A percentile compares a stretch with the other conserved stretches of the same genome.
Evolutionary conservation across 2,329 filamentous ascomycete genomes (phyloP).

Genomic region (Trichophyton schoenleinii): DNA sequence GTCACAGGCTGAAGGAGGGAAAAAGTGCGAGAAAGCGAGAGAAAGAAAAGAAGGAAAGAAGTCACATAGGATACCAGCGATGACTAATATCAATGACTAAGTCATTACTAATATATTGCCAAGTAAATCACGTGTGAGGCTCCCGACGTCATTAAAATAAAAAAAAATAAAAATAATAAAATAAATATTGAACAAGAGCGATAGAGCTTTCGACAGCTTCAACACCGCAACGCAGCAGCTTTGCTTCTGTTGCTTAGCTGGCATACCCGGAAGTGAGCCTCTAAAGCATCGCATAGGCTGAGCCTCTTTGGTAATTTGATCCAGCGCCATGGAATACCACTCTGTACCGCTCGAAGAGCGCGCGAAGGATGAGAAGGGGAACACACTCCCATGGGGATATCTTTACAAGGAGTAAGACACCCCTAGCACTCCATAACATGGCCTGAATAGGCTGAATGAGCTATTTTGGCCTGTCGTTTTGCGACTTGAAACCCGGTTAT

Average conservation of each 20-base stretch:
- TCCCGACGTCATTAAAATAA: neutral
- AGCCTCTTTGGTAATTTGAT: neutral
- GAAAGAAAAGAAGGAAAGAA: no score
- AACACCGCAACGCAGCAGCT: neutral
- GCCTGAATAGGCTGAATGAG: neutral
- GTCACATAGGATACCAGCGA: no score
- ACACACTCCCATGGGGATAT: constrained; percentile 50
- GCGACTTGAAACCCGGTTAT: neutral
- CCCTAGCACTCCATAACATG: neutral
- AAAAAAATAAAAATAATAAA: neutral
- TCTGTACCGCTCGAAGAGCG: constrained; percentile 52
- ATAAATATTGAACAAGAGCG: neutral
- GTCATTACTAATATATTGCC: no score
- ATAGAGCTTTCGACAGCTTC: neutral
- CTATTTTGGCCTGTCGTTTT: neutral
- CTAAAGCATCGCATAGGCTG: neutral
- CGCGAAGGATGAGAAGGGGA: constrained; percentile 46
- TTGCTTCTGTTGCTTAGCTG: neutral
- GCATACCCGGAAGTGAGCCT: neutral
- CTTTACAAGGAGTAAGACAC: constrained; percentile 47
- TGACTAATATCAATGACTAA: no score
- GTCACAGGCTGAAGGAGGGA: no score
- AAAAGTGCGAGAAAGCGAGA: no score
- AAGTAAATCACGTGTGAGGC: neutral
- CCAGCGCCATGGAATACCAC: constrained; percentile 47